These are phyloP conservation scores for Cercospora sp. DNA, from an alignment of 2,329 filamentous ascomycete species.

Conservation along the genomic window DNA sequence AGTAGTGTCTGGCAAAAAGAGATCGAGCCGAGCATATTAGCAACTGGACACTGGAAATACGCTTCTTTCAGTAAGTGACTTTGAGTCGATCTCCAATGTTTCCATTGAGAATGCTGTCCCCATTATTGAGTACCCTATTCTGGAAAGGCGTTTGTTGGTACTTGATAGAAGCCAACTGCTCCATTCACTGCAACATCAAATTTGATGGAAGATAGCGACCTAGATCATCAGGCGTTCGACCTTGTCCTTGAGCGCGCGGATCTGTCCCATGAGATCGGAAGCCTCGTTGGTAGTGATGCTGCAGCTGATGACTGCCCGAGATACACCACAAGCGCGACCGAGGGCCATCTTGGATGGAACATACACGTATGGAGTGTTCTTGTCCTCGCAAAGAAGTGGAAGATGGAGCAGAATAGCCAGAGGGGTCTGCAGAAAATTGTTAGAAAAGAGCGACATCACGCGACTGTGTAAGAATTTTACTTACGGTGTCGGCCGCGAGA, in stretches of 20 bases:
- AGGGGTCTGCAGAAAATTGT: conserved; percentile 53
- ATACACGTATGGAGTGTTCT: conserved; percentile 64
- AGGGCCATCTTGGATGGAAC: conserved; percentile 74
- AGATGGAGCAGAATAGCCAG: conserved; percentile 87
- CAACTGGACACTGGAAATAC: not conserved
- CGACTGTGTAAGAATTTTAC: not conserved
- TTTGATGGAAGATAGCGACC: not conserved
- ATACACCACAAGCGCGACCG: conserved; percentile 86
- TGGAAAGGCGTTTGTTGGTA: not conserved
- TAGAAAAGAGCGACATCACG: not conserved
- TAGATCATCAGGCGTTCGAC: conserved; percentile 93
- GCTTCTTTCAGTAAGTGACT: no score
- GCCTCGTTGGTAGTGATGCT: conserved; percentile 91
- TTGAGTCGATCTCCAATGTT: not conserved
- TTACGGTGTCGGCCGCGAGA: conserved; percentile 75
- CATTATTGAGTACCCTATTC: not conserved
- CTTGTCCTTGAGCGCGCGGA: conserved; percentile 87
- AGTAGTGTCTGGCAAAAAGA: not conserved
- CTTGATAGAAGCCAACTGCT: not conserved
- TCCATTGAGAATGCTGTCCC: not conserved
- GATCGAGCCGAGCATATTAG: not conserved
- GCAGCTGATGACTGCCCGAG: conserved; percentile 80
- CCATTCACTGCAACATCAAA: not conserved
- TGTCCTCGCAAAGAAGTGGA: conserved; percentile 77
- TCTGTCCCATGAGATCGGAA: conserved; percentile 82